A percentile compares a stretch with the other conserved stretches of the same genome.
Evolutionary conservation across 2,329 filamentous ascomycete genomes (phyloP).

Genomic region (Cercospora berteroae): DNA sequence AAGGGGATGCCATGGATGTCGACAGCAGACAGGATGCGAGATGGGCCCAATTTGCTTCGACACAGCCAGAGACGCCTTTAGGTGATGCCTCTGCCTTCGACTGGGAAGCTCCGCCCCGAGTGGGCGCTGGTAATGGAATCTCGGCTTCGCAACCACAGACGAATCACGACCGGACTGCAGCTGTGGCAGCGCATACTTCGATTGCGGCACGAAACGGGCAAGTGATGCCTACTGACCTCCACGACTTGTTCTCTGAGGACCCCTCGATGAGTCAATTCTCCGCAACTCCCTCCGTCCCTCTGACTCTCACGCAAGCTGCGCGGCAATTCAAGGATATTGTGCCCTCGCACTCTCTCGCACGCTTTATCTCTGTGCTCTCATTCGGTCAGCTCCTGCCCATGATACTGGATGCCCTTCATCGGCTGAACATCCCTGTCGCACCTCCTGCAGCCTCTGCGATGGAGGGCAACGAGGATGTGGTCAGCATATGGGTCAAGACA

Average conservation of each 20-base stretch:
- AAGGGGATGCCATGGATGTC: conserved; percentile 63
- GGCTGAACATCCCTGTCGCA: conserved; percentile 75
- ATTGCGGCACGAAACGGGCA: conserved; percentile 34
- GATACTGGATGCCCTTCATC: conserved; percentile 76
- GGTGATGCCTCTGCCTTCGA: conserved; percentile 69
- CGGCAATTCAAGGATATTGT: conserved; percentile 88
- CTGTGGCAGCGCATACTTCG: conserved; percentile 18
- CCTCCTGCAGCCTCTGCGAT: conserved; percentile 35
- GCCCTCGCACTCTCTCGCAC: conserved; percentile 79
- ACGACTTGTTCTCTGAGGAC: conserved; percentile 74
- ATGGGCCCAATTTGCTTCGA: conserved; percentile 60
- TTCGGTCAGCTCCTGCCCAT: conserved; percentile 73
- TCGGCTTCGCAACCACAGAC: conserved; percentile 42
- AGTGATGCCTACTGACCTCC: conserved; percentile 39
- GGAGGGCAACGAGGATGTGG: conserved; percentile 49
- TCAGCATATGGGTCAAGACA: conserved; percentile 67
- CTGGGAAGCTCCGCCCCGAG: conserved; percentile 73
- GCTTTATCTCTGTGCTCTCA: conserved; percentile 85
- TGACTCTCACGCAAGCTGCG: conserved; percentile 85
- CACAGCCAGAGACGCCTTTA: conserved; percentile 77
- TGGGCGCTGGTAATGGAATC: conserved; percentile 45
- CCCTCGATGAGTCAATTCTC: conserved; percentile 84
- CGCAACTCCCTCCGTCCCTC: conserved; percentile 70
- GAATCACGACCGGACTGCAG: conserved; percentile 33
- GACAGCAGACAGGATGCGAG: conserved; percentile 47